A percentile compares a stretch with the other conserved stretches of the same genome.
phyloP scores from a whole-genome alignment of 768 basidiomycete species.

The Podaxis sp. region DNA sequence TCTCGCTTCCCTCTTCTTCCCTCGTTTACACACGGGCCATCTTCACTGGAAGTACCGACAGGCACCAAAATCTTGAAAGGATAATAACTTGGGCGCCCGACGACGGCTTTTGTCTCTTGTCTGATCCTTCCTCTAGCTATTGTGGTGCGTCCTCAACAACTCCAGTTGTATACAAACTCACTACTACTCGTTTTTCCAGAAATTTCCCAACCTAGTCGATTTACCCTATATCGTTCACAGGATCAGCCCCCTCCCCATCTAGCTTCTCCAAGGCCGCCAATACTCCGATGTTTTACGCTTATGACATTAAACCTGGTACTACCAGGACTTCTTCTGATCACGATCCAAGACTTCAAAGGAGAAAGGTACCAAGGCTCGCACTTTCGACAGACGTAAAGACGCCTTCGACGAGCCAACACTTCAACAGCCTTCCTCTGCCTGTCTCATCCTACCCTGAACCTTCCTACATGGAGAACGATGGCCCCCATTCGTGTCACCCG shows the following conservation, averaged over 20 bases:
- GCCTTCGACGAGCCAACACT: neutral
- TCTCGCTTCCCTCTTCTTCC: neutral
- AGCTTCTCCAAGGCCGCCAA: neutral
- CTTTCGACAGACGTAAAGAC: constrained; percentile 9
- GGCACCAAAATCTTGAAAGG: neutral
- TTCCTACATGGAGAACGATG: neutral
- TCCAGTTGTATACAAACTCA: neutral
- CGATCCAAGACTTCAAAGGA: neutral
- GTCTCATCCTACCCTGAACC: neutral
- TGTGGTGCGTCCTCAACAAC: neutral
- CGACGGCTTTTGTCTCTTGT: neutral
- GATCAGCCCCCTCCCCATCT: neutral
- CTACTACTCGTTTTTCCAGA: neutral
- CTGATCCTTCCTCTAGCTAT: neutral
- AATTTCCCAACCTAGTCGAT: neutral
- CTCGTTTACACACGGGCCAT: neutral
- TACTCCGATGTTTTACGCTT: constrained; percentile 7
- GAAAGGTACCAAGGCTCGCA: constrained; percentile 12
- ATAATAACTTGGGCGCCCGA: neutral
- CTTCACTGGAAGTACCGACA: neutral
- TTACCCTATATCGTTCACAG: neutral
- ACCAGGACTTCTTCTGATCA: neutral
- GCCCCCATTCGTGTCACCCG: neutral
- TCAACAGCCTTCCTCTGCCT: neutral
- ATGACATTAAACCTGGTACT: constrained; percentile 1